Conservation (phyloP, 192 early-diverging fungal species). For the Glomus cerebriforme region DNA sequence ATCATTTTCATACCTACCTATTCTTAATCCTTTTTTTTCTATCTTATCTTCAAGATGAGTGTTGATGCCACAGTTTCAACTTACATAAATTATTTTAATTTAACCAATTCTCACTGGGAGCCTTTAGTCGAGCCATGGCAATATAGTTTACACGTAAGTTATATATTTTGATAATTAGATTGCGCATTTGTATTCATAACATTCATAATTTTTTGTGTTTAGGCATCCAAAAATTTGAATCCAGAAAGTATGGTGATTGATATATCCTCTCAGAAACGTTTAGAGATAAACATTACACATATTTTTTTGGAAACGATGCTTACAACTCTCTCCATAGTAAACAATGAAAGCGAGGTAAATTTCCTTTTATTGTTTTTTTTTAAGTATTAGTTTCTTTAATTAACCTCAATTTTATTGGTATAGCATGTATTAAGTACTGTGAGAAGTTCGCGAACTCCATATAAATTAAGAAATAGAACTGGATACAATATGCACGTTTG, state of each 20-base stretch:
- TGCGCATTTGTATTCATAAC: background rate
- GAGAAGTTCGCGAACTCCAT: conserved; percentile 62
- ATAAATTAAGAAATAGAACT: conserved; percentile 86
- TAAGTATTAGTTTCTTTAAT: background rate
- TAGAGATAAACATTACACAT: conserved; percentile 89
- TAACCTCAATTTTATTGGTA: background rate
- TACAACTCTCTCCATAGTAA: conserved; percentile 56
- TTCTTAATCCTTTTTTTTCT: conserved; percentile 5
- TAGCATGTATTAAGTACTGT: conserved; percentile 37
- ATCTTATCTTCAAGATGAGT: conserved; percentile 41
- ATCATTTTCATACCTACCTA: background rate
- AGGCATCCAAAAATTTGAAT: conserved; percentile 41
- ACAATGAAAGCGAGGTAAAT: conserved; percentile 39
- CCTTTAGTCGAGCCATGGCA: conserved; percentile 92
- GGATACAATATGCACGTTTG: conserved; percentile 91
- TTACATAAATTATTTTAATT: conserved; percentile 92
- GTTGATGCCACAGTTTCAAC: conserved; percentile 70
- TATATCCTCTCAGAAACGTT: conserved; percentile 65
- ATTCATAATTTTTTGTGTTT: background rate
- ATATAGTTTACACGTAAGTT: conserved; percentile 56
- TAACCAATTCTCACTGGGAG: conserved; percentile 99
- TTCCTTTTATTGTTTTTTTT: background rate
- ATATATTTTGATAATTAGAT: background rate
- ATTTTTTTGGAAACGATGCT: conserved; percentile 72
- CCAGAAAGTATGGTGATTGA: conserved; percentile 57